Evolutionary conservation across 1,139 yeast genomes (phyloP), one percentile per base, ranked within the genome.

Genomic region (Saccharomyces hybrid): DNA sequence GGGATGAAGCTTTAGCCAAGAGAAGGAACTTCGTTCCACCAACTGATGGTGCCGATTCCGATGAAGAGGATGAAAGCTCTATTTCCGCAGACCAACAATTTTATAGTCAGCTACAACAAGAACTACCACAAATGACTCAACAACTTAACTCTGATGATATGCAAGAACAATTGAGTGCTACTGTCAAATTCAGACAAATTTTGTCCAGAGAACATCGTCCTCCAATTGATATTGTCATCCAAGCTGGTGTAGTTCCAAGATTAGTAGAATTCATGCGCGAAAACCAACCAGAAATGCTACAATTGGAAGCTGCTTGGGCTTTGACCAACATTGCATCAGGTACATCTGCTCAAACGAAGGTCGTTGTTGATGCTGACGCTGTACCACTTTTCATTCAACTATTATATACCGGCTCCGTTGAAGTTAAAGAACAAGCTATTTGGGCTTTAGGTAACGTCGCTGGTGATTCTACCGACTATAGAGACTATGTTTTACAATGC

Each of bases 401-500:
- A 63, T 79, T 95, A 64, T 79, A 81, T 64, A 86, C 96, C 5
- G 83, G 82, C 58, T 88, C 95, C 51, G 77, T 84, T 55, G 99
- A 95, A 69, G 97, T 95, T 57, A 88, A 89, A 73, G 99, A 93
- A 71, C 99, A 93, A 75, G 98, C 98, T 21, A 93, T 93, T 64
- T 93, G 99, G 99, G 99, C 99, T 42, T 78, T 93, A 64, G 99
- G 99, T 73, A 95, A 93, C 71, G 96, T 93, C 71, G 98, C 99
- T 31, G 99, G 99, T 73, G 99, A 93, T 71, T 88, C 96, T 21
- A 80, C 96, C 16, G 78, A 78, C 54, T 89, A 85, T 77, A 83
- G 99, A 75, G 98, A 93, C 73, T 84, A 79, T 64, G 99, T 93
- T 47, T 78, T 93, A 64, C 75, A 78, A 49, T 85, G 90, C 65